A percentile compares a stretch with the other conserved stretches of the same genome.
These are phyloP conservation scores for Globisporangium acanthophoron DNA, from an alignment of 352 stramenopile genomes.

Conservation along the genomic window DNA sequence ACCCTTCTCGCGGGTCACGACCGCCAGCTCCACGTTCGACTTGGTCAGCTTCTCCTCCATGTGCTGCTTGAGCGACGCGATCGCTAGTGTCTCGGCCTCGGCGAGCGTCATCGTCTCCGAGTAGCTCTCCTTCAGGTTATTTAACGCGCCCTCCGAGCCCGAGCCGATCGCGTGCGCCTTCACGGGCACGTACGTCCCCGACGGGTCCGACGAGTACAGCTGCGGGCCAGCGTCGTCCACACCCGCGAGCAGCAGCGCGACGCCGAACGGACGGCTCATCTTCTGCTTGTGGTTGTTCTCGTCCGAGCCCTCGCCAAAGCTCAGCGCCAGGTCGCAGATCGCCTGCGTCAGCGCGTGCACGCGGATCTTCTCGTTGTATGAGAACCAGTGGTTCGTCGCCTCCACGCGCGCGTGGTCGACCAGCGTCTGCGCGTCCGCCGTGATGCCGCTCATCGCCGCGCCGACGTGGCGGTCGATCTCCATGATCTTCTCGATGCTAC, in stretches of 20 bases:
- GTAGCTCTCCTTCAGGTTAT: slow-evolving; percentile 98
- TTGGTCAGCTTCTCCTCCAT: slow-evolving; percentile 99
- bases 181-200: slow-evolving; percentile 97
- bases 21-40: slow-evolving; percentile 98
- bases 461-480: slow-evolving; percentile 98
- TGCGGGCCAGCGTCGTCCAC: slow-evolving; percentile 93
- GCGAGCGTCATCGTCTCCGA: slow-evolving; percentile 93
- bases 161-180: slow-evolving; percentile 99
- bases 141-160: slow-evolving; percentile 96
- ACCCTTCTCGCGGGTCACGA: slow-evolving; percentile 92
- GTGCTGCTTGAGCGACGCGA: slow-evolving; percentile 97
- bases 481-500: slow-evolving; percentile 99
- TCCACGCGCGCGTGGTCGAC: slow-evolving; percentile 99
- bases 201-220: slow-evolving; percentile 97
- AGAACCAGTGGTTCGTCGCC: slow-evolving; percentile 98
- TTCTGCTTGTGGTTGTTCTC: slow-evolving; percentile 96
- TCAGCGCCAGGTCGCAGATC: slow-evolving; percentile 98
- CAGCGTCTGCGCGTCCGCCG: slow-evolving; percentile 97
- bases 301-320: slow-evolving; percentile 90
- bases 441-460: slow-evolving; percentile 97
- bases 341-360: slow-evolving; percentile 97
- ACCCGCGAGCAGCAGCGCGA: slow-evolving; percentile 96
- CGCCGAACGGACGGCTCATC: slow-evolving; percentile 98
- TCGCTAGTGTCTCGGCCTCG: slow-evolving; percentile 95
- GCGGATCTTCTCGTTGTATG: slow-evolving; percentile 97